Evolutionary conservation across 1,284 basidiomycete genomes (phyloP).

Genomic region (Trichosporon inkin): DNA sequence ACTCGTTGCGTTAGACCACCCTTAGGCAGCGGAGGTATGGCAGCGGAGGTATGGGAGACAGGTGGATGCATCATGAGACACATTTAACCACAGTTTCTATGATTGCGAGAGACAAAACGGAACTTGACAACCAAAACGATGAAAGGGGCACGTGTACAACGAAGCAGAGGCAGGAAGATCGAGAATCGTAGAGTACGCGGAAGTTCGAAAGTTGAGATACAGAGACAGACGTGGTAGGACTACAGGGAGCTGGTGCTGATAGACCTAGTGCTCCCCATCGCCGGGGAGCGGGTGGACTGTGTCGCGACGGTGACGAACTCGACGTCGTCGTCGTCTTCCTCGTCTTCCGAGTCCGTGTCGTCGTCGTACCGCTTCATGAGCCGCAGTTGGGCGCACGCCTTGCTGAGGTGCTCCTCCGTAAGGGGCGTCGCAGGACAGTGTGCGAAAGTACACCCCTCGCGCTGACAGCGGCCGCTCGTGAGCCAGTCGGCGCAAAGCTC

Average conservation of each 20-base stretch:
- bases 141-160: neutral
- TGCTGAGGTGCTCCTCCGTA: slow-evolving; percentile 26
- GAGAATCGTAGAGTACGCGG: too few relatives aligned
- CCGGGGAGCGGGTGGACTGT: neutral
- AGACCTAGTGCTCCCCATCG: neutral
- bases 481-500: slow-evolving; percentile 17
- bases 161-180: too few relatives aligned
- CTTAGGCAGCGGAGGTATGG: too few relatives aligned
- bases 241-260: neutral
- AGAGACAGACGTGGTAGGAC: neutral
- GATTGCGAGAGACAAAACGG: neutral
- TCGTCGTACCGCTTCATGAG: neutral
- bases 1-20: too few relatives aligned
- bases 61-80: neutral
- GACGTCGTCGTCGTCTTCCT: slow-evolving; percentile 11
- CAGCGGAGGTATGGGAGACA: neutral
- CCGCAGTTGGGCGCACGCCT: slow-evolving; percentile 21
- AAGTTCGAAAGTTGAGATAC: too few relatives aligned
- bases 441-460: slow-evolving; percentile 14
- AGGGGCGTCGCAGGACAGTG: slow-evolving; percentile 17
- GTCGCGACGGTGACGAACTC: neutral
- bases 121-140: neutral
- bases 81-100: neutral
- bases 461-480: slow-evolving; percentile 16
- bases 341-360: slow-evolving; percentile 5